Conservation (phyloP, 768 basidiomycete species). For the Phanerodontia chrysosporium region DNA sequence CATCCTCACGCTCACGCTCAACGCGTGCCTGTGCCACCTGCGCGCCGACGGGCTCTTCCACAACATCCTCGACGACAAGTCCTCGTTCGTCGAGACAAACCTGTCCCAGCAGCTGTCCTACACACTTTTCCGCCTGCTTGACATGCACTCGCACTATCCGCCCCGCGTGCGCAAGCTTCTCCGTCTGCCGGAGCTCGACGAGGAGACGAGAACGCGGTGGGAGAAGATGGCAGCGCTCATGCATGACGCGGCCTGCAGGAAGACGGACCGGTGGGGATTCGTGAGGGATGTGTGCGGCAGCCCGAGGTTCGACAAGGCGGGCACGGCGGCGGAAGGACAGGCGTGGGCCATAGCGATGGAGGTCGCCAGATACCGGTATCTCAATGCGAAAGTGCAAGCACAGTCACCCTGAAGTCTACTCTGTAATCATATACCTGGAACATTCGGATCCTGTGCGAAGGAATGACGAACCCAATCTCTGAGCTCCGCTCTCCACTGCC, state of each 20-base stretch:
- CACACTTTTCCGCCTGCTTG: slow-evolving; percentile 18
- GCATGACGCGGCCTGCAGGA: slow-evolving; percentile 11
- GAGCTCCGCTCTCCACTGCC: no score
- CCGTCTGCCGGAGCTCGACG: neutral
- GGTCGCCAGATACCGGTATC: slow-evolving; percentile 13
- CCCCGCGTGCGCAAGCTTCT: neutral
- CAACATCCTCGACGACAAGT: slow-evolving; percentile 20
- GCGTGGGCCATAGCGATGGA: slow-evolving; percentile 19
- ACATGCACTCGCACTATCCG: slow-evolving; percentile 8
- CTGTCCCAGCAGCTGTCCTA: slow-evolving; percentile 23
- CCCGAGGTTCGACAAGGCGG: slow-evolving; percentile 18
- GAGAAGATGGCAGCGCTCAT: slow-evolving; percentile 10
- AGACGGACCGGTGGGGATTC: slow-evolving; percentile 21
- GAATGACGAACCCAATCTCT: no score
- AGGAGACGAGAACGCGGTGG: slow-evolving; percentile 10
- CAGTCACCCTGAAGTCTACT: neutral
- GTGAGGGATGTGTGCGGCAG: slow-evolving; percentile 23
- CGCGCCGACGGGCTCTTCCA: slow-evolving; percentile 19
- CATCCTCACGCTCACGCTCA: slow-evolving; percentile 14
- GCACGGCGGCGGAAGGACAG: slow-evolving; percentile 22
- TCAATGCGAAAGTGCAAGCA: neutral
- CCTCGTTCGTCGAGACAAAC: slow-evolving; percentile 21
- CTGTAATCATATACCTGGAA: neutral
- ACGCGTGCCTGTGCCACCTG: slow-evolving; percentile 13
- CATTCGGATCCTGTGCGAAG: neutral